Conservation (phyloP, 257 asterid species). For the Thymus quinquecostatus region DNA sequence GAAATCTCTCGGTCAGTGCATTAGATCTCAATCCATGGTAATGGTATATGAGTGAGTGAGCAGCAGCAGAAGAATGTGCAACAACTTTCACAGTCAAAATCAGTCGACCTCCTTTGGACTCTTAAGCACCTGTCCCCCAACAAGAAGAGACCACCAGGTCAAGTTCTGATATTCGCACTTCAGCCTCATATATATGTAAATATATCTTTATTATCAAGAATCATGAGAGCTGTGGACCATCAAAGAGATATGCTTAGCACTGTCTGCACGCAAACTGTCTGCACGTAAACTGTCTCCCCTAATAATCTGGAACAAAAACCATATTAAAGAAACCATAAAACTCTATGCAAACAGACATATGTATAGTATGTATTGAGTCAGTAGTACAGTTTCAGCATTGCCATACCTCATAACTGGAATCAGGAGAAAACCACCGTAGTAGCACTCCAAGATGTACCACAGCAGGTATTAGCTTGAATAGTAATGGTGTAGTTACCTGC, state of each 20-base stretch:
- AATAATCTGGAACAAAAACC: slow-evolving; percentile 68
- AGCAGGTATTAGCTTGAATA: slow-evolving; percentile 83
- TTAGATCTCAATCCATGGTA: slow-evolving; percentile 22
- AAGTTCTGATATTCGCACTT: slow-evolving; percentile 43
- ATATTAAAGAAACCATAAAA: slow-evolving; percentile 47
- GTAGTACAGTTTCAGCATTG: slow-evolving; percentile 4
- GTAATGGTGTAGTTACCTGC: slow-evolving; percentile 84
- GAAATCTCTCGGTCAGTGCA: slow-evolving; percentile 3
- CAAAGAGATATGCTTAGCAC: slow-evolving; percentile 67
- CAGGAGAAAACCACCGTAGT: slow-evolving; percentile 75
- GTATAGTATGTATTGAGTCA: slow-evolving; percentile 1
- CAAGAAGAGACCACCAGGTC: slow-evolving; percentile 57
- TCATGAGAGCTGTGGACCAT: slow-evolving; percentile 67
- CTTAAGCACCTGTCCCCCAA: slow-evolving; percentile 73
- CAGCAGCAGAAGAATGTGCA: not conserved
- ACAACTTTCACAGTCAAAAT: slow-evolving; percentile 21
- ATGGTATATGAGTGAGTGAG: slow-evolving; percentile 9
- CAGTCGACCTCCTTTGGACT: slow-evolving; percentile 64
- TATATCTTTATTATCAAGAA: slow-evolving; percentile 49
- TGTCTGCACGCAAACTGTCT: slow-evolving; percentile 67
- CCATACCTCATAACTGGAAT: slow-evolving; percentile 58
- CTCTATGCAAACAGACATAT: slow-evolving; percentile 37
- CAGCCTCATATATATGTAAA: slow-evolving; percentile 32
- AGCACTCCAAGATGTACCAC: slow-evolving; percentile 79
- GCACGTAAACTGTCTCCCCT: slow-evolving; percentile 71